phyloP scores from a whole-genome alignment of 1,139 yeast species.

The Pichia inconspicua region DNA sequence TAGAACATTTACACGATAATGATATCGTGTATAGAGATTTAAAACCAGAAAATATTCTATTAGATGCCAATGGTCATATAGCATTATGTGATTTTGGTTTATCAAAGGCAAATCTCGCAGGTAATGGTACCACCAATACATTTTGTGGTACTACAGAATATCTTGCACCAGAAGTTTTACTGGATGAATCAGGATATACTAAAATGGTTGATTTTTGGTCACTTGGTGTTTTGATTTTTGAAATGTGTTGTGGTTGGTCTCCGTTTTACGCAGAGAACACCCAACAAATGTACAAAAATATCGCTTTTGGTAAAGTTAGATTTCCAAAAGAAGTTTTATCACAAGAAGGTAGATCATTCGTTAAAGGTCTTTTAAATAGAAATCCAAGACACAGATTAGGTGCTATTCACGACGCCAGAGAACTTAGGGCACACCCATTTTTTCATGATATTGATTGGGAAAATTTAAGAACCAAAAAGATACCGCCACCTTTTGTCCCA shows the following conservation, averaged over 20 bases:
- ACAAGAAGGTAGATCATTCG: conserved; percentile 87
- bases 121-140: conserved; percentile 90
- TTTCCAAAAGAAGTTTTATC: conserved; percentile 93
- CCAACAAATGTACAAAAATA: conserved; percentile 97
- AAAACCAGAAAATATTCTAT: conserved; percentile 86
- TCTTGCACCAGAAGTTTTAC: conserved; percentile 70
- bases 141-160: conserved; percentile 97
- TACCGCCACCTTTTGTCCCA: conserved; percentile 98
- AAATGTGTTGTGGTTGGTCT: conserved; percentile 99
- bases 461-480: conserved; percentile 62
- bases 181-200: conserved; percentile 79
- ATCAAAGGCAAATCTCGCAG: conserved; percentile 81
- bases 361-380: conserved; percentile 86
- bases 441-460: conserved; percentile 90
- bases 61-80: conserved; percentile 95
- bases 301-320: conserved; percentile 94
- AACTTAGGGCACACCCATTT: conserved; percentile 83
- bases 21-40: conserved; percentile 91
- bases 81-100: conserved; percentile 95
- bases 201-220: conserved; percentile 89
- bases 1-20: conserved; percentile 87
- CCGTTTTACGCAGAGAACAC: conserved; percentile 97
- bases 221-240: conserved; percentile 70
- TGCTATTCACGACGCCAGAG: conserved; percentile 84
- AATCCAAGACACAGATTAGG: conserved; percentile 94